A percentile compares a stretch with the other conserved stretches of the same genome.
Conservation (phyloP, 345 rosid genomes). For the Adansonia digitata region DNA sequence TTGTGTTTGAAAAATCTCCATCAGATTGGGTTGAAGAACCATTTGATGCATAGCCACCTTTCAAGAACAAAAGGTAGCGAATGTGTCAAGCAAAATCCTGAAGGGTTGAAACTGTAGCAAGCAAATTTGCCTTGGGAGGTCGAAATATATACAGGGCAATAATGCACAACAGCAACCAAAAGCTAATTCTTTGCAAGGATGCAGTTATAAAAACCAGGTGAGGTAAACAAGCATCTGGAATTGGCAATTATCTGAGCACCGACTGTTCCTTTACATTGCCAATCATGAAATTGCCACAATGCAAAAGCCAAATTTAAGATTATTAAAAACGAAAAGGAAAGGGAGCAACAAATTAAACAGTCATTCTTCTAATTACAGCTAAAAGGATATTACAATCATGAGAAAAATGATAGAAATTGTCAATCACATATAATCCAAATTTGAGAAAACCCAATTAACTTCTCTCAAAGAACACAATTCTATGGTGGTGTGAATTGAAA, state of each 20-base stretch:
- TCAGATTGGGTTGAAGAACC: conserved; percentile 59
- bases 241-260: neutral
- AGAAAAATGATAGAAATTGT: neutral
- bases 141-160: neutral
- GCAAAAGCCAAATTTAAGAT: neutral
- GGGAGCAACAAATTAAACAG: neutral
- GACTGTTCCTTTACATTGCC: neutral
- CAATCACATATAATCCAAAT: neutral
- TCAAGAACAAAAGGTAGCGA: neutral
- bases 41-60: conserved; percentile 68
- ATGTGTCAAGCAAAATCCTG: neutral
- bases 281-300: neutral
- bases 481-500: no score
- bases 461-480: neutral
- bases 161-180: neutral
- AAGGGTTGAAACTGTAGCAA: neutral
- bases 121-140: neutral
- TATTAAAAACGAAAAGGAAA: neutral
- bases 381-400: neutral
- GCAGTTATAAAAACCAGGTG: neutral
- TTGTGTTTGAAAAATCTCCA: conserved; percentile 74
- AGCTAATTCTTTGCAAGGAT: neutral
- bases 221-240: neutral
- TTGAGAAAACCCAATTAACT: neutral
- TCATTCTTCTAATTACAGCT: neutral